Conservation (phyloP, 2,329 filamentous ascomycete species). For the Xylaria sp. region DNA sequence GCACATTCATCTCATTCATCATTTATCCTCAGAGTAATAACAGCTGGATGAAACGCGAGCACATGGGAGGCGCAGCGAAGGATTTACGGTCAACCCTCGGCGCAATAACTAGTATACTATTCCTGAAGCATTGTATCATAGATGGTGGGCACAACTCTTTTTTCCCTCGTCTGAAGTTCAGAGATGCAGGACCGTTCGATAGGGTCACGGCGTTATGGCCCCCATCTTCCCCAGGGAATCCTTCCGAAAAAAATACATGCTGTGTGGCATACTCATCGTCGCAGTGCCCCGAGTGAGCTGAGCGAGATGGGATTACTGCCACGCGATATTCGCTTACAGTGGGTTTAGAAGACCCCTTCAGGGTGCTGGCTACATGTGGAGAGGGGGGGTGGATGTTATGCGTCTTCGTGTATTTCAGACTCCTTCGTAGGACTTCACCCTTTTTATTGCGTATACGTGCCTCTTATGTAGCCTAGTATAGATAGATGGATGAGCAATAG, state of each 20-base stretch:
- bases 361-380: slow-evolving; percentile 18
- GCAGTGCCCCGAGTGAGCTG: slow-evolving; percentile 17
- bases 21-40: slow-evolving; percentile 16
- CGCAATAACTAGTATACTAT: slow-evolving; percentile 25
- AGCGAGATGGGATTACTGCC: slow-evolving; percentile 34
- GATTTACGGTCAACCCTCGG: slow-evolving; percentile 31
- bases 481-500: slow-evolving; percentile 19
- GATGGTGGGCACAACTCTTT: slow-evolving; percentile 30
- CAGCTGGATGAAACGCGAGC: slow-evolving; percentile 34
- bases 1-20: slow-evolving; percentile 22
- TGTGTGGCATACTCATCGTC: slow-evolving; percentile 17
- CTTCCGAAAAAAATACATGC: slow-evolving; percentile 35
- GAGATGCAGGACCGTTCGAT: slow-evolving; percentile 34
- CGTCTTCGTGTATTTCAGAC: background rate
- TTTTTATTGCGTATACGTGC: background rate
- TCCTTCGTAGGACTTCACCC: slow-evolving; percentile 23
- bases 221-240: slow-evolving; percentile 40
- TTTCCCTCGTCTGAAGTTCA: slow-evolving; percentile 38
- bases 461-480: background rate
- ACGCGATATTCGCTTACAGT: slow-evolving; percentile 41
- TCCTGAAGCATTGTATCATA: slow-evolving; percentile 33
- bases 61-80: slow-evolving; percentile 39
- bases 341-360: slow-evolving; percentile 24
- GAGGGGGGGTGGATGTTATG: slow-evolving; percentile 3
- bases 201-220: slow-evolving; percentile 40